These are phyloP conservation scores for Dactylonectria macrodidyma DNA, from an alignment of 2,329 filamentous ascomycete species.

Conservation along the genomic window DNA sequence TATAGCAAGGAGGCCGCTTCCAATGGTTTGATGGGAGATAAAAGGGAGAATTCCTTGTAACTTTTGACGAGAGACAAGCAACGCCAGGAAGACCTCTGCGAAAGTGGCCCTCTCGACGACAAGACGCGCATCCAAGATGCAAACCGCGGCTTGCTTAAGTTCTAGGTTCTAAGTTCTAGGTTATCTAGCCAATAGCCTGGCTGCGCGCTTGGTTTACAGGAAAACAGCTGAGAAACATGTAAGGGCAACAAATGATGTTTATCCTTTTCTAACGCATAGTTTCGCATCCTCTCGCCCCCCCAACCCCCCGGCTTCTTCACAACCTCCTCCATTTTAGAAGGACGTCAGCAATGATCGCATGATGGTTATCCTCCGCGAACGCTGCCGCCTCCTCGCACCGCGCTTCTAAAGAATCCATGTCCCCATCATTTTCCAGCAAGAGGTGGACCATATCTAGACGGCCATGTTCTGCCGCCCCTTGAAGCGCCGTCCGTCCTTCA, in stretches of 20 bases:
- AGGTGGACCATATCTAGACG: conserved; percentile 31
- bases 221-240: too few relatives aligned
- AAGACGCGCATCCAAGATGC: too few relatives aligned
- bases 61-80: too few relatives aligned
- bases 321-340: not conserved
- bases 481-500: not conserved
- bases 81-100: too few relatives aligned
- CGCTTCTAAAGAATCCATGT: not conserved
- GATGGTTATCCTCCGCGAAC: not conserved
- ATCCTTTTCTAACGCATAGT: too few relatives aligned
- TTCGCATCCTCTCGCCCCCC: too few relatives aligned
- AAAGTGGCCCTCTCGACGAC: too few relatives aligned
- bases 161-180: too few relatives aligned
- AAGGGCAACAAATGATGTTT: too few relatives aligned
- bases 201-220: too few relatives aligned
- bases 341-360: not conserved
- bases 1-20: not conserved
- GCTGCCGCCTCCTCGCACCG: conserved; percentile 13
- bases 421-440: conserved; percentile 23
- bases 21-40: not conserved
- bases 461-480: conserved; percentile 16
- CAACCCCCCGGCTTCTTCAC: not conserved
- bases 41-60: not conserved
- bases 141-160: too few relatives aligned
- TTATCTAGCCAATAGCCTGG: too few relatives aligned